A percentile compares a stretch with the other conserved stretches of the same genome.
Conservation (phyloP, 1,139 yeast genomes). For the Pichia inconspicua region DNA sequence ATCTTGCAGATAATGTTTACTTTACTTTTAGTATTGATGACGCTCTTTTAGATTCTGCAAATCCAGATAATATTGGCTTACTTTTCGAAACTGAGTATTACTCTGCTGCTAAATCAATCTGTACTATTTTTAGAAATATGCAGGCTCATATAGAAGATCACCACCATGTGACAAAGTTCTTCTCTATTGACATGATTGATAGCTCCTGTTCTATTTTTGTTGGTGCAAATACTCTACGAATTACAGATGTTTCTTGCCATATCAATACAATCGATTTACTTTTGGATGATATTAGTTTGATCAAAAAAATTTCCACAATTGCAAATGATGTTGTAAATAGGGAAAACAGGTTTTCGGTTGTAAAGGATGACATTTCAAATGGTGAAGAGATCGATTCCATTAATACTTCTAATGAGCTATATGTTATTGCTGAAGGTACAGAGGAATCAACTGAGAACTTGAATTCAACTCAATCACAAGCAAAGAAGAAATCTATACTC, state of each 20-base stretch:
- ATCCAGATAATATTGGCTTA: constrained; percentile 19
- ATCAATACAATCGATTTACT: constrained; percentile 18
- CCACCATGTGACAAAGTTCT: constrained; percentile 7
- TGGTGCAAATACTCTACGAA: constrained; percentile 3
- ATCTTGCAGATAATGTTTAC: constrained; percentile 13
- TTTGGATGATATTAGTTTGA: constrained; percentile 14
- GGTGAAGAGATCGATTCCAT: neutral
- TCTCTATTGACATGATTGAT: constrained; percentile 16
- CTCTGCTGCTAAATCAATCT: constrained; percentile 15
- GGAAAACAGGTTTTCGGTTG: neutral
- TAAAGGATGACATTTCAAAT: neutral
- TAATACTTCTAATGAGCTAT: neutral
- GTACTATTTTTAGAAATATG: constrained; percentile 16
- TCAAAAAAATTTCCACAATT: constrained; percentile 16
- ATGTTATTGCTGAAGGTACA: neutral
- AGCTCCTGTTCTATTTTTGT: constrained; percentile 11
- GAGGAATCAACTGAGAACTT: neutral
- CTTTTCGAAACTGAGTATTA: constrained; percentile 14
- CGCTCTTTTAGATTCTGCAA: constrained; percentile 21
- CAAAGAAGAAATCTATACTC: constrained; percentile 3
- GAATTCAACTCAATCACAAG: neutral
- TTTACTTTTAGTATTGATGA: constrained; percentile 19
- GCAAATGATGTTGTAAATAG: constrained; percentile 6
- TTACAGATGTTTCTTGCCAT: constrained; percentile 10
- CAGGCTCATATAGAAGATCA: constrained; percentile 16